phyloP scores from a whole-genome alignment of 78 protist genomes.

The Polysphondylium violaceum region DNA sequence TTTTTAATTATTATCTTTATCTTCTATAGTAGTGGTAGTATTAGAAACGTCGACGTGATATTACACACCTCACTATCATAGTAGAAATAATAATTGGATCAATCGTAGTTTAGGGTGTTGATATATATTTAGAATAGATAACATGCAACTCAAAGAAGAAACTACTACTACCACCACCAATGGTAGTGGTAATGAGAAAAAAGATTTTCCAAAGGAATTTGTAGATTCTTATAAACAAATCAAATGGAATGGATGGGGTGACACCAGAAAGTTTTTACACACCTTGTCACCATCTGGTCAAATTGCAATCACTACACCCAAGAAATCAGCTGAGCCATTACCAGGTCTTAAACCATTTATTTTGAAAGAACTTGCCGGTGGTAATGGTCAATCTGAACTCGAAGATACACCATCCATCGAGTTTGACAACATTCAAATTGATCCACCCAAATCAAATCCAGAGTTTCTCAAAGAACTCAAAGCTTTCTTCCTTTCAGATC shows the following conservation, averaged over 20 bases:
- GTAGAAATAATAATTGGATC: background rate
- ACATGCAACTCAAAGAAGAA: background rate
- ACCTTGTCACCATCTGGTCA: constrained; percentile 13
- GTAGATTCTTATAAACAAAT: constrained; percentile 54
- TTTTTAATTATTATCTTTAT: constrained; percentile 5
- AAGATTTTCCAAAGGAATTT: constrained; percentile 35
- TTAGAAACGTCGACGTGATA: background rate
- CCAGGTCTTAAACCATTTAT: constrained; percentile 47
- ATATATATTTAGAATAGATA: background rate
- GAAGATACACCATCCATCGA: constrained; percentile 48
- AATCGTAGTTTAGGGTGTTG: background rate
- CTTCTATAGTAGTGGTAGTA: background rate
- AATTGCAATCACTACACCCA: constrained; percentile 64
- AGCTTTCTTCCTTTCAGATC: constrained; percentile 41
- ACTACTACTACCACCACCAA: background rate
- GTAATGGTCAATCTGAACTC: background rate
- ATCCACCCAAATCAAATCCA: constrained; percentile 34
- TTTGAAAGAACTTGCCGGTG: constrained; percentile 23
- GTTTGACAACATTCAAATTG: constrained; percentile 32
- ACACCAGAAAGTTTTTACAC: constrained; percentile 58
- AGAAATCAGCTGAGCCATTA: constrained; percentile 34
- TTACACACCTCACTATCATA: no score
- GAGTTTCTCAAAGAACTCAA: constrained; percentile 34
- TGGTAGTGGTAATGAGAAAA: background rate
- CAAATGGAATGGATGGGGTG: constrained; percentile 84